phyloP scores from a whole-genome alignment of 331 rosid species.

The Malus hybrid region DNA sequence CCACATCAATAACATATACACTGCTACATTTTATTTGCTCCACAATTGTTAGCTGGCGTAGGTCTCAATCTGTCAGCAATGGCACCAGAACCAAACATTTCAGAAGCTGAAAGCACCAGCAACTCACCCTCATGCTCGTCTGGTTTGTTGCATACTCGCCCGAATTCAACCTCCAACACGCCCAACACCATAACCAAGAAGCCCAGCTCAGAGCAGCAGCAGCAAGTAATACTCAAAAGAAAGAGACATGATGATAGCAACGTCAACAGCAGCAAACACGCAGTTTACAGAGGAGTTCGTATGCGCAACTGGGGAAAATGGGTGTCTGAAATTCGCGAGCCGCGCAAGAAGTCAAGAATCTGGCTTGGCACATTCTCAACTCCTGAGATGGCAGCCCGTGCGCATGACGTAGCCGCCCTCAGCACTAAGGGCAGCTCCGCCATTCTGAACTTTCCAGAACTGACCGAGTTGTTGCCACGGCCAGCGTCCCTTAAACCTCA shows the following conservation, averaged over 20 bases:
- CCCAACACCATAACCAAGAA: conserved; percentile 2
- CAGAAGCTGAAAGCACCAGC: conserved; percentile 23
- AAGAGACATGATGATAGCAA: not conserved
- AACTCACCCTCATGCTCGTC: conserved; percentile 5
- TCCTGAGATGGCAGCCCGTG: conserved; percentile 74
- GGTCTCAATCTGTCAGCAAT: not conserved
- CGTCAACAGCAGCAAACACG: conserved; percentile 24
- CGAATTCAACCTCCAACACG: not conserved
- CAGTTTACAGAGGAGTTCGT: conserved; percentile 61
- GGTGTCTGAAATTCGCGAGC: conserved; percentile 88
- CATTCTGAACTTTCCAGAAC: conserved; percentile 58
- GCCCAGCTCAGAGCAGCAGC: conserved; percentile 16
- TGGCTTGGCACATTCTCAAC: conserved; percentile 82
- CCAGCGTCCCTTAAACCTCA: conserved; percentile 52
- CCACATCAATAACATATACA: not conserved
- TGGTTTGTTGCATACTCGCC: not conserved
- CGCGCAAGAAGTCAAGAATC: conserved; percentile 74
- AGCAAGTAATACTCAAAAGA: conserved; percentile 10
- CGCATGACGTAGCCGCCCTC: conserved; percentile 76
- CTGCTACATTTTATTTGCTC: not conserved
- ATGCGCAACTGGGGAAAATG: conserved; percentile 86
- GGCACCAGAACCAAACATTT: conserved; percentile 21
- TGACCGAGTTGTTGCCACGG: conserved; percentile 39
- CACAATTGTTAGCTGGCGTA: not conserved
- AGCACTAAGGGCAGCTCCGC: conserved; percentile 62